Conservation (phyloP, 192 early-diverging fungal genomes). For the Dissophora globulifera region DNA sequence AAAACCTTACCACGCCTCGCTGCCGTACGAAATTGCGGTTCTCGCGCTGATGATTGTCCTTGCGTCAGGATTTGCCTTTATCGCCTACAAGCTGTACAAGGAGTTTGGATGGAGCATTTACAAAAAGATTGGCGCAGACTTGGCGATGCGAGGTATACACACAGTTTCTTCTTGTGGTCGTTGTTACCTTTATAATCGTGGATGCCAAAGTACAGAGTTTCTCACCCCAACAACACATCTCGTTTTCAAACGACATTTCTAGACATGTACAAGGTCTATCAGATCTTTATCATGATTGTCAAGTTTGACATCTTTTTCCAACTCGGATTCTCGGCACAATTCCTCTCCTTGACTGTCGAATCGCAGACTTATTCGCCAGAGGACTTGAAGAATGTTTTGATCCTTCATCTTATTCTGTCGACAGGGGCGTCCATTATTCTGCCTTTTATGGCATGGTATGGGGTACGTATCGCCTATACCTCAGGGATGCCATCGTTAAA, state of each 20-base stretch:
- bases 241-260: neutral
- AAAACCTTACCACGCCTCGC: slow-evolving; percentile 33
- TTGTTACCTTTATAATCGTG: too few relatives aligned
- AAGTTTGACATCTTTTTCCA: slow-evolving; percentile 88
- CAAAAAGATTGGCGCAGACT: slow-evolving; percentile 85
- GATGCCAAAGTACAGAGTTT: too few relatives aligned
- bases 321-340: slow-evolving; percentile 80
- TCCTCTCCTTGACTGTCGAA: slow-evolving; percentile 64
- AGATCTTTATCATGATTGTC: slow-evolving; percentile 82
- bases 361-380: neutral
- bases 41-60: slow-evolving; percentile 66
- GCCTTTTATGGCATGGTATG: slow-evolving; percentile 63
- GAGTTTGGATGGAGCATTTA: slow-evolving; percentile 88
- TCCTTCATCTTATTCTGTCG: slow-evolving; percentile 61
- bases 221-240: too few relatives aligned
- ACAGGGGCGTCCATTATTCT: slow-evolving; percentile 58
- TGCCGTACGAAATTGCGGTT: slow-evolving; percentile 64
- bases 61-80: slow-evolving; percentile 55
- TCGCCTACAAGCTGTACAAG: slow-evolving; percentile 76
- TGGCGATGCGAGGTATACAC: slow-evolving; percentile 70
- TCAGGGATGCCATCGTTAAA: neutral
- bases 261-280: slow-evolving; percentile 80
- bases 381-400: slow-evolving; percentile 31
- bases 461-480: slow-evolving; percentile 54
- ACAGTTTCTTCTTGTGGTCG: too few relatives aligned